phyloP scores from a whole-genome alignment of 441 rosid species.

The Arabidopsis lyrata region DNA sequence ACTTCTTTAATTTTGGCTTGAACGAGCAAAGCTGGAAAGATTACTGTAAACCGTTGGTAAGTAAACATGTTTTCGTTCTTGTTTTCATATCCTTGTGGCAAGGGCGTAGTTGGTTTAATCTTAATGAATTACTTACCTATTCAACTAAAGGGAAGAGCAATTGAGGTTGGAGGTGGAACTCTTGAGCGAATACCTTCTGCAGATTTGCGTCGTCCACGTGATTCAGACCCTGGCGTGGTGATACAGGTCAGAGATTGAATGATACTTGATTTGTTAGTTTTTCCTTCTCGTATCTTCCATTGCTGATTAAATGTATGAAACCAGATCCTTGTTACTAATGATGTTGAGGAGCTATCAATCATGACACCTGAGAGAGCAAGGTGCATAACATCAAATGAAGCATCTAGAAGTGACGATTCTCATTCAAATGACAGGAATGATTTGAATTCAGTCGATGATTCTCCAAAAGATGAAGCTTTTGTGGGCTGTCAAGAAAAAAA shows the following conservation, averaged over 20 bases:
- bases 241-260: slow-evolving; percentile 59
- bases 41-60: slow-evolving; percentile 36
- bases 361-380: slow-evolving; percentile 42
- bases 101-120: slow-evolving; percentile 13
- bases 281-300: slow-evolving; percentile 20
- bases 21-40: slow-evolving; percentile 40
- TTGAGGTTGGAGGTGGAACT: slow-evolving; percentile 60
- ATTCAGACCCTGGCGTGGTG: slow-evolving; percentile 67
- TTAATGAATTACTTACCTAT: slow-evolving; percentile 28
- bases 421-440: slow-evolving; percentile 27
- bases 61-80: slow-evolving; percentile 12
- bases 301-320: slow-evolving; percentile 38
- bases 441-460: slow-evolving; percentile 37
- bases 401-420: slow-evolving; percentile 41
- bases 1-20: slow-evolving; percentile 37
- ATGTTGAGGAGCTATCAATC: slow-evolving; percentile 47
- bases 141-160: slow-evolving; percentile 68
- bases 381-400: slow-evolving; percentile 28
- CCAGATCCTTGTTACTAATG: slow-evolving; percentile 64
- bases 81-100: not conserved
- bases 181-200: slow-evolving; percentile 63
- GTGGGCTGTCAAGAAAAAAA: slow-evolving; percentile 42
- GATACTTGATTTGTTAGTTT: slow-evolving; percentile 23
- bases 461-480: slow-evolving; percentile 43
- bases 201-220: slow-evolving; percentile 51